Base-by-base conservation (phyloP, 2,329 filamentous ascomycete genomes). In the Ophiocordyceps unilateralis region DNA sequence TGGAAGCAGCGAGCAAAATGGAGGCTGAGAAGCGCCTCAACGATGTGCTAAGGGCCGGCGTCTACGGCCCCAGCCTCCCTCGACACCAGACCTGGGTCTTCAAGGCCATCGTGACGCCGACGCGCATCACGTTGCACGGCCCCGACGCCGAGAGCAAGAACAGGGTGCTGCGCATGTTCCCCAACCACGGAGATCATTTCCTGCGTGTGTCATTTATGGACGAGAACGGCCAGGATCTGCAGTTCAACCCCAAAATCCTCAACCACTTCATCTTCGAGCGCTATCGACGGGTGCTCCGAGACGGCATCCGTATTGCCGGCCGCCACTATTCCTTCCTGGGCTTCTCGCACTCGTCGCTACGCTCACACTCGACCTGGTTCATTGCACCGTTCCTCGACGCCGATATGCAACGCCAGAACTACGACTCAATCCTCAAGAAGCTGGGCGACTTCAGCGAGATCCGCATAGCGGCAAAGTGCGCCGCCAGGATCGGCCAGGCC, bases 311-410 rank as follows among this genome's bases (percentile, higher is more conserved):
- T 1, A 73, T 89, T 43, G 81, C 72, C 3, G 81, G 76, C 0
- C 66, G 76, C 12, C 53, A 58, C 1, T 86, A 76, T 51, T 58
- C 61, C 0, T 89, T 88, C 51, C 65, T 89, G 0, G 83, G 83
- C 0, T 89, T 87, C 56, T 87, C 82, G 0, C 80, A 88, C 56
- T 89, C 83, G 0, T 87, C 83, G 0, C 66, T 89, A 4, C 69
- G 83, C 12, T 69, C 76, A 1, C 81, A 85, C 45, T 77, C 78
- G 0, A 77, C 73, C 30, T 87, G 82, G 83, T 70, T 75, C 45
- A 63, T 63, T 36, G 67, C 70, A 0, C 58, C 64, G 0, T 76
- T 75, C 41, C 12, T 62, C 1, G 59, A 67, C 34, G 44, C 57
- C 4, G 40, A 58, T 0, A 45, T 46, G 7, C 26, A 47, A 3